Conservation (phyloP, 345 rosid species). For the Eucalyptus marginata region DNA sequence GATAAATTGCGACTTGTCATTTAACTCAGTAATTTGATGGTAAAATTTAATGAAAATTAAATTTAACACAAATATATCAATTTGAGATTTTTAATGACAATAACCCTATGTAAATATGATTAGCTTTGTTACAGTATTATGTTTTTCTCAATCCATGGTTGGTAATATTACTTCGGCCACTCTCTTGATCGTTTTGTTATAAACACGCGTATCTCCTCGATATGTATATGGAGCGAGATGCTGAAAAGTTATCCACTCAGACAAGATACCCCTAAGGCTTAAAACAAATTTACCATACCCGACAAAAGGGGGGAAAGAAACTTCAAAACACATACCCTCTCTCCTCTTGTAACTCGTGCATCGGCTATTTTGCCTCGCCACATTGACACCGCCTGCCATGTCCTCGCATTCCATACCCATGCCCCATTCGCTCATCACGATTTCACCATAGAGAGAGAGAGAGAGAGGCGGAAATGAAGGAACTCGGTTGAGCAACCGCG, state of each 20-base stretch:
- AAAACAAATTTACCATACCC: background rate
- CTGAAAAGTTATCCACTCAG: background rate
- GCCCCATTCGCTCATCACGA: background rate
- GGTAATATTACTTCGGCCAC: accelerated
- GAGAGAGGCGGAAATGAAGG: background rate
- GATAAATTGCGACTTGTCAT: accelerated
- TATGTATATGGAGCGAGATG: background rate
- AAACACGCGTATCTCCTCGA: background rate
- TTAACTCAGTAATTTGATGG: accelerated
- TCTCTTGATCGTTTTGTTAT: background rate
- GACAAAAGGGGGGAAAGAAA: no score
- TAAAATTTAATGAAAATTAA: accelerated
- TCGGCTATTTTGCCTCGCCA: background rate
- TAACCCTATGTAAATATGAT: accelerated
- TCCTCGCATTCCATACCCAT: no score
- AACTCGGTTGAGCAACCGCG: background rate
- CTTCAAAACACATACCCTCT: accelerated
- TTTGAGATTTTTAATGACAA: accelerated
- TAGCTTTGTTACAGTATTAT: accelerated
- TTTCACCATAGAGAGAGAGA: accelerated
- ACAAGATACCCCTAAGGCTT: background rate
- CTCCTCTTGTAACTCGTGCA: background rate
- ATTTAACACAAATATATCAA: accelerated
- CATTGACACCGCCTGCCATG: background rate
- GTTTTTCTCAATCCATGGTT: accelerated